Evolutionary conservation across 1,284 basidiomycete genomes (phyloP), one percentile per base, ranked within the genome.

Genomic region (Athelia psychrophila): DNA sequence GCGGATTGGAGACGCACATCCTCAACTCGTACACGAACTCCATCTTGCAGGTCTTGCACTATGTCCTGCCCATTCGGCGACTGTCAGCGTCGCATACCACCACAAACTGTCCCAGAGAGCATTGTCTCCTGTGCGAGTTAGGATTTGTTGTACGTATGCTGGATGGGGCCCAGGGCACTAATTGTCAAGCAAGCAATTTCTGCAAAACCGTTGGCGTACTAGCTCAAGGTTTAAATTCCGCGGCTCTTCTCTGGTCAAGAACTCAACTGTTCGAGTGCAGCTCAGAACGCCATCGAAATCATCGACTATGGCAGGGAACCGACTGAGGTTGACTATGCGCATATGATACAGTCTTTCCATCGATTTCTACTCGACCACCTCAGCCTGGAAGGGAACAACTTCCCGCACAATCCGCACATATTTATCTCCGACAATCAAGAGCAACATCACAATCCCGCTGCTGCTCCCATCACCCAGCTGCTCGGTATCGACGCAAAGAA

Each of bases 11-110:
- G 70, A 98, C 96, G 1, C 94, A 99, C 66, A 98, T 99, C 55
- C 78, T 92, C 50, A 97, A 98, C 68, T 98, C 95, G 18, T 99
- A 99, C 71, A 97, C 96, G 23, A 99, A 99, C 65, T 77, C 94
- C 1, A 71, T 98, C 22, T 73, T 99, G 1, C 96, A 99, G 67
- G 84, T 90, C 3, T 80, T 99, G 68, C 91, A 97, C 66, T 96
- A 95, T 67, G 82, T 82, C 23, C 61, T 73, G 27, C 91, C 95
- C 0, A 82, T 98, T 42, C 82, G 95, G 30, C 77, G 73, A 16
- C 74, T 97, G 35, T 94, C 95, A 15, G 94, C 92, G 69, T 91
- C 91, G 0, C 97, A 99, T 64, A 95, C 94, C 56, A 87, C 89
- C 1, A 88, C 88, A 2, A 83, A 89, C 52, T 99, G 96, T 65